Conservation (phyloP, 805 yeast genomes). For the Dipodascopsis tothii region DNA sequence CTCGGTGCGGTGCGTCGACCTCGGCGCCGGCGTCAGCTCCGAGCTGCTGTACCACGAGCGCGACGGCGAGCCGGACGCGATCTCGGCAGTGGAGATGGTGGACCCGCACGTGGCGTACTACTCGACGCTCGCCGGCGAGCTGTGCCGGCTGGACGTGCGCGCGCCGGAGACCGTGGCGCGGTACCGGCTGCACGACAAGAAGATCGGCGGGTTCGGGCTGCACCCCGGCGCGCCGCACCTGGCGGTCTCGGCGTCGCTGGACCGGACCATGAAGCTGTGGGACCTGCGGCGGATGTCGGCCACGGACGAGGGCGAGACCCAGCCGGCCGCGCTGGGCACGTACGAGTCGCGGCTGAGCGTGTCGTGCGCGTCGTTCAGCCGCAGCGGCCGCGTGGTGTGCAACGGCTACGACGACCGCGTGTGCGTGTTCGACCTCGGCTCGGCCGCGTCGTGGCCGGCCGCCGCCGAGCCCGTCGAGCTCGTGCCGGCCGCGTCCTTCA, state of each 20-base stretch:
- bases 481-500: slow-evolving; percentile 54
- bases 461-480: slow-evolving; percentile 33
- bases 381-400: slow-evolving; percentile 62
- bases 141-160: slow-evolving; percentile 67
- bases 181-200: slow-evolving; percentile 73
- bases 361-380: slow-evolving; percentile 77
- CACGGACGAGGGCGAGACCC: slow-evolving; percentile 19
- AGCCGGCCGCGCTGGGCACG: slow-evolving; percentile 48
- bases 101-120: slow-evolving; percentile 49
- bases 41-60: slow-evolving; percentile 41
- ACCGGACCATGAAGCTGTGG: slow-evolving; percentile 78
- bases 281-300: slow-evolving; percentile 53
- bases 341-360: slow-evolving; percentile 73
- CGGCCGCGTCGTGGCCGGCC: slow-evolving; percentile 16
- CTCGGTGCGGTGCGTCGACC: slow-evolving; percentile 64
- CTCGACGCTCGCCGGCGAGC: slow-evolving; percentile 74
- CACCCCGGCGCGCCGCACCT: slow-evolving; percentile 62
- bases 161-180: slow-evolving; percentile 27
- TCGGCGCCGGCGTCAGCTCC: slow-evolving; percentile 49
- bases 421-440: slow-evolving; percentile 44
- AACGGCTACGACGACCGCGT: slow-evolving; percentile 90
- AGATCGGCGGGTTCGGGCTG: slow-evolving; percentile 80
- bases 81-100: slow-evolving; percentile 22
- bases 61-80: slow-evolving; percentile 33
- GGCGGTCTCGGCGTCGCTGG: slow-evolving; percentile 82